Evolutionary conservation across 2,329 filamentous ascomycete species (phyloP), one percentile per base, ranked within the genome.

Genomic region (Botrytis pseudocinerea): DNA sequence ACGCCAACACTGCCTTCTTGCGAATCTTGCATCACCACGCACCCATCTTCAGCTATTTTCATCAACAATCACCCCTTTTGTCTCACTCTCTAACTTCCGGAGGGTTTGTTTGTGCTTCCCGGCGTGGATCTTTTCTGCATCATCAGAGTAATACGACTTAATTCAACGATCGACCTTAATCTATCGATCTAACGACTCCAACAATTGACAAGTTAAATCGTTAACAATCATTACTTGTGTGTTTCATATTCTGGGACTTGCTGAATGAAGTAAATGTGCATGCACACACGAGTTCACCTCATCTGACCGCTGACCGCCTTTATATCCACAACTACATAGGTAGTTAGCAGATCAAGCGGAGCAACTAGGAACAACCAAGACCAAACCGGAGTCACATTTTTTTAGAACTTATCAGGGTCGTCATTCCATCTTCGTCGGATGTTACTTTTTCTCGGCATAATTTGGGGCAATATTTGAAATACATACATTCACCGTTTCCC

Each of bases 221-320:
- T 44, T 32, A 8, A 28, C 4, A 28, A 63, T 46, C 61, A 46
- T 64, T 32, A 2, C 40, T 32, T 44, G 61, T 44, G n/a, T 46
- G 61, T 64, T 64, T 64, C 61, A 64, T 64, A 28, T 64, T 46
- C 42, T 64, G 40, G 40, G 40, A 57, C n/a, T 46, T 32, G 61
- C 42, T 63, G n/a, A n/a, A 63, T 63, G 22, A 63, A 32, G 40
- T 64, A 32, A 20, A 64, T 44, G 16, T 46, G 40, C n/a, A 64
- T 64, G 61, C 61, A 64, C 61, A 64, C 61, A 64, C 40, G 61
- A 46, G n/a, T 46, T 64, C 51, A 57, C 51, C 51, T 42, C 38
- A 64, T 64, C 61, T 64, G 61, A 64, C n/a, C 61, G 42, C 61
- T 63, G 61, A 63, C 61, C 61, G 61, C 61, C 61, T 64, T 64